Evolutionary conservation across 805 yeast genomes (phyloP).

Genomic region (Cyberlindnera nakhonratchasimensis): DNA sequence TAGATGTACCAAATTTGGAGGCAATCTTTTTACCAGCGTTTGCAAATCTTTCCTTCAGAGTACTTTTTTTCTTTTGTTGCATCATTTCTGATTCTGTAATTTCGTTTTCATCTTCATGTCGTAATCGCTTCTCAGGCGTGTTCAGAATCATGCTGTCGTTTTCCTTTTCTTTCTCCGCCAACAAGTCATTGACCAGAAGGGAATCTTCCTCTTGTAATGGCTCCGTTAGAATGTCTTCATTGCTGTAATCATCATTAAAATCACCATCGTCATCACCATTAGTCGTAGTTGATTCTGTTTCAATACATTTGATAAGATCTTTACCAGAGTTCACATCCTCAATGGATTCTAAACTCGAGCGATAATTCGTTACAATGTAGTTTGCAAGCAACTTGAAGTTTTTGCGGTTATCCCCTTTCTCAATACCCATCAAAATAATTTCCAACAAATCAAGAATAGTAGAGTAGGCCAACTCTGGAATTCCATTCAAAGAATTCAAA

Average conservation of each 20-base stretch:
- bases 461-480: constrained; percentile 68
- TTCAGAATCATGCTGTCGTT: neutral
- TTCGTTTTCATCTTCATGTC: constrained; percentile 14
- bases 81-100: constrained; percentile 1
- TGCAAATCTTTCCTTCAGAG: constrained; percentile 24
- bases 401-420: constrained; percentile 19
- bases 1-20: constrained; percentile 21
- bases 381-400: constrained; percentile 25
- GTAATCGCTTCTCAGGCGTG: constrained; percentile 15
- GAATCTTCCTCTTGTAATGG: constrained; percentile 24
- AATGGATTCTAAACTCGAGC: constrained; percentile 28
- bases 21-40: constrained; percentile 29
- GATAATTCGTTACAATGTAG: constrained; percentile 22
- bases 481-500: constrained; percentile 43
- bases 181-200: constrained; percentile 7
- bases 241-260: constrained; percentile 16
- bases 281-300: constrained; percentile 33
- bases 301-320: constrained; percentile 21
- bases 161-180: constrained; percentile 8
- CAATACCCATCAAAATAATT: constrained; percentile 32
- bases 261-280: constrained; percentile 12
- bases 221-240: constrained; percentile 18
- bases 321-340: constrained; percentile 22
- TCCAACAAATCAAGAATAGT: constrained; percentile 69
- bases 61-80: constrained; percentile 15